These are phyloP conservation scores for Umbelopsis ramanniana DNA, from an alignment of 192 early-diverging fungal genomes.

Conservation along the genomic window DNA sequence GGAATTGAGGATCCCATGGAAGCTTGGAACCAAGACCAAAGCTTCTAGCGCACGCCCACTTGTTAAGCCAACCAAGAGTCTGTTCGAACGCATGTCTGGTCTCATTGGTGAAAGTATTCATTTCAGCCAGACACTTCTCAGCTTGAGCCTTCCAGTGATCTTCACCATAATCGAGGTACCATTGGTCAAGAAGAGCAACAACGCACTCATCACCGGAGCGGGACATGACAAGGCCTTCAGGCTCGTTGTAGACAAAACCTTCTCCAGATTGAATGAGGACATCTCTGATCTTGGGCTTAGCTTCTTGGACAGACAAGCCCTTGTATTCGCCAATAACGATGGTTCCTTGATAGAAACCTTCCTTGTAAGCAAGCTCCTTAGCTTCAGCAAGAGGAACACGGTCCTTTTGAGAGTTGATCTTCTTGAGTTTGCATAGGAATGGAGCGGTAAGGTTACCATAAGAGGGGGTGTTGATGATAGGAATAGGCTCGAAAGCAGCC, in stretches of 20 bases:
- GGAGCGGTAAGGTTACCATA: constrained; percentile 89
- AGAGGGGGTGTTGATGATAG: constrained; percentile 86
- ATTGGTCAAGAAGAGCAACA: constrained; percentile 94
- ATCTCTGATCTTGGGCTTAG: constrained; percentile 83
- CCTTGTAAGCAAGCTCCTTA: constrained; percentile 96
- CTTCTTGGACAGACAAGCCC: constrained; percentile 89
- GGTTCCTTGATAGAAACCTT: constrained; percentile 93
- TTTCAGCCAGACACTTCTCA: constrained; percentile 73
- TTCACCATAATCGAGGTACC: constrained; percentile 99
- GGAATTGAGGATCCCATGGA: constrained; percentile 91
- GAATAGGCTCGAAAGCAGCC: constrained; percentile 83
- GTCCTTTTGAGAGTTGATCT: constrained; percentile 98
- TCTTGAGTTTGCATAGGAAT: constrained; percentile 84
- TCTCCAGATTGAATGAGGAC: constrained; percentile 69
- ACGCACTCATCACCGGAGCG: constrained; percentile 98
- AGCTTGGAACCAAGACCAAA: constrained; percentile 92
- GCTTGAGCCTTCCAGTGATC: constrained; percentile 77
- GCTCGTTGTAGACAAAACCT: constrained; percentile 94
- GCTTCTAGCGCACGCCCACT: constrained; percentile 96
- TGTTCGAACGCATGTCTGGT: constrained; percentile 85
- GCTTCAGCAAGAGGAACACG: constrained; percentile 88
- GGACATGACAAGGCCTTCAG: constrained; percentile 90
- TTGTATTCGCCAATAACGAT: constrained; percentile 84
- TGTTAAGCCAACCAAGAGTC: constrained; percentile 89
- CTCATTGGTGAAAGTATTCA: constrained; percentile 84